phyloP scores from a whole-genome alignment of 2,329 filamentous ascomycete genomes.

The Arthrobotrys sphaeroides region DNA sequence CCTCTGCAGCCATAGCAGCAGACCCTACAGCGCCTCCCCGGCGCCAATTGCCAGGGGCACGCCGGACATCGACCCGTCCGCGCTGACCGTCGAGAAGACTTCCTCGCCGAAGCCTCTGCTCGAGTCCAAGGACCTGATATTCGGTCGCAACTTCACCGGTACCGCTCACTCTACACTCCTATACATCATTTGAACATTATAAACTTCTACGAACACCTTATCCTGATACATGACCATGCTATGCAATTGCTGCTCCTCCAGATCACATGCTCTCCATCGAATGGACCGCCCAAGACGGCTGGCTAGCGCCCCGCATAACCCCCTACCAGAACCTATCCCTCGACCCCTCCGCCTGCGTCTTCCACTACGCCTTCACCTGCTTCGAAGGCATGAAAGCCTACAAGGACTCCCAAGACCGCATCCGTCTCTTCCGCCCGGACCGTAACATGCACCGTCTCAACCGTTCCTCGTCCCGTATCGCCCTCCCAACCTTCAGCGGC shows the following conservation, averaged over 20 bases:
- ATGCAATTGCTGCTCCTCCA: no score
- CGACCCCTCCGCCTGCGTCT: conserved; percentile 94
- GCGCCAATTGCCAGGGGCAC: conserved; percentile 54
- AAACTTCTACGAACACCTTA: no score
- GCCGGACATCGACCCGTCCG: conserved; percentile 77
- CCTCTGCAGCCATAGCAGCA: conserved; percentile 26
- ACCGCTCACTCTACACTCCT: conserved; percentile 48
- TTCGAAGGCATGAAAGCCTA: conserved; percentile 99
- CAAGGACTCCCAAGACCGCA: conserved; percentile 79
- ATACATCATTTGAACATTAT: no score
- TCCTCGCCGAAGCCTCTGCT: conserved; percentile 76
- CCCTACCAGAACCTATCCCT: conserved; percentile 98
- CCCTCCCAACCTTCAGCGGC: conserved; percentile 83
- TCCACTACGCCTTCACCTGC: conserved; percentile 97
- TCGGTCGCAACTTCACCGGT: conserved; percentile 92
- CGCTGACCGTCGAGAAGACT: conserved; percentile 78
- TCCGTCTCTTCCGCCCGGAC: conserved; percentile 91
- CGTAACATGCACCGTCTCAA: conserved; percentile 97
- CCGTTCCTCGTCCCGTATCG: conserved; percentile 88
- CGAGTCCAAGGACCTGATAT: conserved; percentile 83
- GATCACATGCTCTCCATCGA: conserved; percentile 97
- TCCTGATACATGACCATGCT: no score
- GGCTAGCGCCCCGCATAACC: conserved; percentile 81
- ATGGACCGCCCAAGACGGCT: conserved; percentile 87
- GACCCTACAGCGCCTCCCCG: conserved; percentile 30